A percentile compares a stretch with the other conserved stretches of the same genome.
These are phyloP conservation scores for Haplosporangium sp. DNA, from an alignment of 371 early-diverging fungal genomes.

Conservation along the genomic window DNA sequence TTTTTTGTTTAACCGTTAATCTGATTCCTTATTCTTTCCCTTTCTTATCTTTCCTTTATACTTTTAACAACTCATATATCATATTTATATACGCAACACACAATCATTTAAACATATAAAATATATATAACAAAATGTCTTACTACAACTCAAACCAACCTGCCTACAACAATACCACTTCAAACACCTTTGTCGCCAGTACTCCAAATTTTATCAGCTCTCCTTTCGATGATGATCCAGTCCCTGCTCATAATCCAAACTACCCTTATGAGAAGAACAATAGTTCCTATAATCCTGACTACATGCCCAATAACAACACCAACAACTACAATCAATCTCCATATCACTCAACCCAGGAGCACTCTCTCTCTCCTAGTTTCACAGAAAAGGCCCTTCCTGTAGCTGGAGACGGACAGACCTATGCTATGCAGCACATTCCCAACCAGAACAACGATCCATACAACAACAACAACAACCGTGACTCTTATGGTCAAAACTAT, in stretches of 20 bases:
- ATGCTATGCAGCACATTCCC: constrained; percentile 44
- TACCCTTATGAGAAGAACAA: constrained; percentile 22
- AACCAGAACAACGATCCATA: constrained; percentile 8
- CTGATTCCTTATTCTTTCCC: no score
- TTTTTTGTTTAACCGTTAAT: no score
- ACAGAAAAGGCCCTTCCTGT: constrained; percentile 31
- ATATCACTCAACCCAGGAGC: constrained; percentile 23
- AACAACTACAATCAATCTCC: constrained; percentile 5
- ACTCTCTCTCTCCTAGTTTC: constrained; percentile 29
- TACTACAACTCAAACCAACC: constrained; percentile 1
- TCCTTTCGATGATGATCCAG: constrained; percentile 51
- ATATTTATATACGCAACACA: no score
- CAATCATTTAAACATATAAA: no score
- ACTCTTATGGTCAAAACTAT: constrained; percentile 15
- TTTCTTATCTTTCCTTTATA: no score
- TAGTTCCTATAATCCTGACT: constrained; percentile 48
- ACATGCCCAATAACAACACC: constrained; percentile 13
- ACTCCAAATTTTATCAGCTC: constrained; percentile 42
- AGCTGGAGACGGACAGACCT: constrained; percentile 21
- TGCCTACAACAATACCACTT: constrained; percentile 13
- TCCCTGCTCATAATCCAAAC: constrained; percentile 8
- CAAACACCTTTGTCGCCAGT: constrained; percentile 16
- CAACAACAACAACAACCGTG: constrained; percentile 17
- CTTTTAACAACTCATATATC: no score
- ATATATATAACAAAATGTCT: no score